Percentiles rank a stretch among this genome's conserved stretches.
Conservation (phyloP, 257 asterid species). For the Petunia axillaris region DNA sequence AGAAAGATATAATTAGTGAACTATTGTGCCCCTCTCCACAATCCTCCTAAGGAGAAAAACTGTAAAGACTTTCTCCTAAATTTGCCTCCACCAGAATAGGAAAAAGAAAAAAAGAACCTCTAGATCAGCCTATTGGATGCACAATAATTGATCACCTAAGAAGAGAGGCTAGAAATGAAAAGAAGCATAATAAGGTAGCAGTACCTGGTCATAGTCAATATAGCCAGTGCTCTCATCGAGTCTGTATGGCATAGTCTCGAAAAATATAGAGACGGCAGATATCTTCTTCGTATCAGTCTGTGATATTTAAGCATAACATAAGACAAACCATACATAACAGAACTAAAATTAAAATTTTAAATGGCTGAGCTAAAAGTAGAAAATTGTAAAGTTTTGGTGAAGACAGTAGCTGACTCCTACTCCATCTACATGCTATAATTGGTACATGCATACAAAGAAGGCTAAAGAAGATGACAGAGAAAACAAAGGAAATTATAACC, state of each 20-base stretch:
- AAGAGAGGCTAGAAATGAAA: not conserved
- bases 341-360: not conserved
- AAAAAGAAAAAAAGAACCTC: too few species aligned
- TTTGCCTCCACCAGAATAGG: not conserved
- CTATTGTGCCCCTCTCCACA: not conserved
- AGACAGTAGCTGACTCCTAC: not conserved
- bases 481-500: not conserved
- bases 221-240: conserved; percentile 88
- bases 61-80: too few species aligned
- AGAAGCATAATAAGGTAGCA: not conserved
- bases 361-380: not conserved
- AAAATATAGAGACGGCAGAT: conserved; percentile 89
- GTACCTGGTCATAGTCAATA: conserved; percentile 93
- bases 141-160: not conserved
- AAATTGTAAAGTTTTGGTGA: not conserved
- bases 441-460: not conserved
- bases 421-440: not conserved
- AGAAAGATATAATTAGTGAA: not conserved
- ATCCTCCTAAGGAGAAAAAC: not conserved
- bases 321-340: not conserved
- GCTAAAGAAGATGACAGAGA: not conserved
- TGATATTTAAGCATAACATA: conserved; percentile 19
- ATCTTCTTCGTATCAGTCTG: conserved; percentile 98
- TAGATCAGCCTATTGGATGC: too few species aligned
- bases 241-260: conserved; percentile 97